Base-by-base conservation (phyloP, 2,329 filamentous ascomycete species). In the Ophiosphaerella korrae region DNA sequence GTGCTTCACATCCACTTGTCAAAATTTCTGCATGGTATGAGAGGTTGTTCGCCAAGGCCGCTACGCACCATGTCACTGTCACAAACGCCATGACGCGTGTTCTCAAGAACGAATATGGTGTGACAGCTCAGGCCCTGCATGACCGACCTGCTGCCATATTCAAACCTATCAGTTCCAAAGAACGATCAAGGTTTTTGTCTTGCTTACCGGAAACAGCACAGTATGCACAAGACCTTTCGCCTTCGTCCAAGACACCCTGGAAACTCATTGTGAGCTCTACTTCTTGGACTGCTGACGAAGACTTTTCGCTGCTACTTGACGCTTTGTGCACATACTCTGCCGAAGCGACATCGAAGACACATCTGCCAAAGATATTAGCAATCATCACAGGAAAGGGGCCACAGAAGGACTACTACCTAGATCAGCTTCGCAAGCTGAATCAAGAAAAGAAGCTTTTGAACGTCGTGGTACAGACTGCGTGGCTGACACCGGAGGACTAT, bases 301-400 rank as follows among this genome's bases (percentile, higher is more conserved):
- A 99, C 73, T 97, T 99, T 71, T 87, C 86, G 1, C 75, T 99
- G 4, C 82, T 99, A 2, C 87, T 99, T 3, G 86, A 92, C 43
- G 92, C 92, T 0, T 79, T 99, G 0, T 85, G 90, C 9, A 74
- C 77, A 7, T 97, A 97, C 68, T 89, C 89, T 1, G 75, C 78
- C 9, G 57, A 75, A 33, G 76, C 78, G 8, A 76, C 72, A 8
- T 78, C 75, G 0, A 74, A 75, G 9, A 71, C 74, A 1, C 70
- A 78, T 0, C 75, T 86, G 0, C 91, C 92, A 0, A 75, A 79
- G 7, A 79, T 97, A n/a, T 76, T 96, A 2, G 92, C 88, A 34
- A 87, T 99, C 61, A 97, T 99, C 62, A 99, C 94, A 0, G 94
- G 94, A 45, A 96, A 96, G 70, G 94, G 94, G 0, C 92, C 94